Base-by-base conservation (phyloP, 2,329 filamentous ascomycete genomes). In the Cadophora gregata region DNA sequence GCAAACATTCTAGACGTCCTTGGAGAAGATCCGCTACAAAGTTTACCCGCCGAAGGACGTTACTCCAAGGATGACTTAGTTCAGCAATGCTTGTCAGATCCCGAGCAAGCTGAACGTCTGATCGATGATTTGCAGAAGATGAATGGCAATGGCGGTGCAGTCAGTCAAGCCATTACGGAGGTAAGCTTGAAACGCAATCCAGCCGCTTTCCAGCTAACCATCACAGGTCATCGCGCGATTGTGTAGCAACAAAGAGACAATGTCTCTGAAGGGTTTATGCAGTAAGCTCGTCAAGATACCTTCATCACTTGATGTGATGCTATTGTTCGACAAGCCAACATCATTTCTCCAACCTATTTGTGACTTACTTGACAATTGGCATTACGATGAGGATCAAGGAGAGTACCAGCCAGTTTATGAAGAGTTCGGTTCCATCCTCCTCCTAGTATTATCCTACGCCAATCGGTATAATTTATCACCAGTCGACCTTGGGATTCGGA, bases 71-170 rank as follows among this genome's bases (percentile, higher is more conserved):
- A 96, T 31, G 86, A 88, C 33, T 81, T 99, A 14, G 86, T 97
- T 0, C 85, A 88, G 59, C 90, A 96, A 75, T 97, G 93, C 70
- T 85, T 90, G 58, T 85, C 86, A 12, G 93, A 96, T 71, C 87
- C 89, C 0, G 91, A 93, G 68, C 88, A 89, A 69, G 88, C 92
- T 0, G 91, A 93, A 71, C 86, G 89, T 51, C 83, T 97, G 36
- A 87, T 97, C 48, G 86, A 89, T 47, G 93, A 97, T 73, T 83
- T 99, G 27, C 93, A 97, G 65, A 90, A 90, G 60, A 93, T 96
- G 85, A 93, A 97, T 74, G 95, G 95, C 1, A 97, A 97, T 77
- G 93, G 93, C 2, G 93, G 92, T 1, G 93, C 93, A 1, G 92
- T 96, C 21, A 91, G 91, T 60, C 88, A 90, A 67, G 94, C 93